These are phyloP conservation scores for Cryptococcus neoformans DNA, from an alignment of 1,284 basidiomycete species.

Conservation along the genomic window DNA sequence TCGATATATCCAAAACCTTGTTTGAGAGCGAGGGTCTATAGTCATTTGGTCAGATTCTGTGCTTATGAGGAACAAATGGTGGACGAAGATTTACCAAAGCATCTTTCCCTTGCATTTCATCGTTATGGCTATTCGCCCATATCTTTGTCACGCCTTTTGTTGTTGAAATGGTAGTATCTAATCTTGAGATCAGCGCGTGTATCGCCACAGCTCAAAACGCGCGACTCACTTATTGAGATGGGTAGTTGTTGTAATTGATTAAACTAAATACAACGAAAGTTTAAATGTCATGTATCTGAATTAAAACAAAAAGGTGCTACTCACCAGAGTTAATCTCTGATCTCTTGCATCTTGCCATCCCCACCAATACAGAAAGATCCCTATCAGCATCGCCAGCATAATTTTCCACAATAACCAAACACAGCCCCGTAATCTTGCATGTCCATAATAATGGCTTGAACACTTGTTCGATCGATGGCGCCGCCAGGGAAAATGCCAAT, in stretches of 20 bases:
- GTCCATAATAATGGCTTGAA: neutral
- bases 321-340: neutral
- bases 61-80: neutral
- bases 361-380: neutral
- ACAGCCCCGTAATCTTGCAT: neutral
- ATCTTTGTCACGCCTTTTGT: constrained; percentile 1
- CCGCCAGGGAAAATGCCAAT: neutral
- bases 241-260: neutral
- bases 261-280: too few species aligned
- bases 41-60: neutral
- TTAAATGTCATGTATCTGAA: too few species aligned
- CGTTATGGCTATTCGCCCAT: constrained; percentile 30
- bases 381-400: neutral
- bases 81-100: constrained; percentile 22
- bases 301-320: neutral
- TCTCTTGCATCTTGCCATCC: neutral
- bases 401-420: neutral
- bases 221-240: neutral
- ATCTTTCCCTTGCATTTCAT: constrained; percentile 30
- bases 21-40: constrained; percentile 22
- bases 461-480: neutral
- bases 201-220: neutral
- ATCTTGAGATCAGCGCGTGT: neutral
- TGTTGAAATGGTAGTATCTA: neutral
- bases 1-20: constrained; percentile 29